Conservation (phyloP, 2,329 filamentous ascomycete genomes). For the Cladosporium oxysporum region DNA sequence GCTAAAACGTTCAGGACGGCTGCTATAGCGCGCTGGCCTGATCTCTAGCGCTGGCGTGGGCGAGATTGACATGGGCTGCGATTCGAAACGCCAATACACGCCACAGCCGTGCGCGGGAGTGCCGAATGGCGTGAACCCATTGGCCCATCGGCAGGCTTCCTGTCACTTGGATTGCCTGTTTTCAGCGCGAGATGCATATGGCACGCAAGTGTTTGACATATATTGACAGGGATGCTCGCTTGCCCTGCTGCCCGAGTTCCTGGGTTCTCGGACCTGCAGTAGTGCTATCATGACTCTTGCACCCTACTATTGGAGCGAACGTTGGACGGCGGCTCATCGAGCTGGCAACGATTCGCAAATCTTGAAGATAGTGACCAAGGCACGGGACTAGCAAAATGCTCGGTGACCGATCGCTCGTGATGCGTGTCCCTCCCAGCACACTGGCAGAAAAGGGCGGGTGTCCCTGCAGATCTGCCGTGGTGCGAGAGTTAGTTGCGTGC, state of each 20-base stretch:
- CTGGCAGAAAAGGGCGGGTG: neutral
- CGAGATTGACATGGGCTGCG: conserved; percentile 6
- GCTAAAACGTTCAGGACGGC: neutral
- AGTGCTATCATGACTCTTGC: conserved; percentile 1
- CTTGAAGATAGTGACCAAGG: neutral
- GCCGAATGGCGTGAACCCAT: neutral
- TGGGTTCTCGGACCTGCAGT: neutral
- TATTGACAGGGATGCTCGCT: neutral
- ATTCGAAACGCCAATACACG: conserved; percentile 4
- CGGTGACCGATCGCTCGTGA: neutral
- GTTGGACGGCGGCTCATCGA: neutral
- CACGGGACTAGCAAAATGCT: neutral
- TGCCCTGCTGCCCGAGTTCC: neutral
- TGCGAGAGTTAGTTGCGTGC: neutral
- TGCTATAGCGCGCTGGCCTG: neutral
- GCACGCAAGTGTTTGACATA: conserved; percentile 1
- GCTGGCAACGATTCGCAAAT: neutral
- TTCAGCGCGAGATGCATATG: neutral
- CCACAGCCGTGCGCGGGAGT: conserved; percentile 1
- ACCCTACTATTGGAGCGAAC: neutral
- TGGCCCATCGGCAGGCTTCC: neutral
- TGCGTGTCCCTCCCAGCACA: neutral
- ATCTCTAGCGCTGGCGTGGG: conserved; percentile 7
- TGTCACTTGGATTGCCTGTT: neutral
- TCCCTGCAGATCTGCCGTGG: neutral